Conservation (phyloP, 1,284 basidiomycete species). For the Fomitiporia mediterranea region DNA sequence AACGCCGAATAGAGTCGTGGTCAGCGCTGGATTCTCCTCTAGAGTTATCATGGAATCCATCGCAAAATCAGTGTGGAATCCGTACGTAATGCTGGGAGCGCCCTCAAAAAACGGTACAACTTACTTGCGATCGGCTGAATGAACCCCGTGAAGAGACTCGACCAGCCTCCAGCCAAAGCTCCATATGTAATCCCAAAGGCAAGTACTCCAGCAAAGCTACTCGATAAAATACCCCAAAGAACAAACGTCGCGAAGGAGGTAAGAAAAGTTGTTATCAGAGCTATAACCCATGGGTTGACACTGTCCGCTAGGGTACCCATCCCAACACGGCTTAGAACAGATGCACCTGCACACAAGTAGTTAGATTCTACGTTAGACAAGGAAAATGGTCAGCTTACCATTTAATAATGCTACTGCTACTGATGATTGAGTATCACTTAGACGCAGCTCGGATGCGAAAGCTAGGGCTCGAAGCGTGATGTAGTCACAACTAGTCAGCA, state of each 20-base stretch:
- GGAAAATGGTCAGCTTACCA: constrained; percentile 25
- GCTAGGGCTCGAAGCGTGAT: constrained; percentile 23
- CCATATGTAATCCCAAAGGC: constrained; percentile 35
- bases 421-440: constrained; percentile 27
- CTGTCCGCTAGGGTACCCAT: constrained; percentile 36
- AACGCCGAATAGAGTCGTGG: constrained; percentile 35
- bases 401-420: constrained; percentile 29
- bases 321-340: constrained; percentile 31
- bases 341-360: constrained; percentile 24
- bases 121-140: constrained; percentile 30
- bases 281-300: constrained; percentile 34
- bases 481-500: not conserved
- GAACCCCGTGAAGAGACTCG: constrained; percentile 33
- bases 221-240: constrained; percentile 37
- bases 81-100: not conserved
- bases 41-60: not conserved
- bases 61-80: not conserved
- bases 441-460: constrained; percentile 30
- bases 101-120: constrained; percentile 10
- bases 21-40: constrained; percentile 35
- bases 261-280: constrained; percentile 27
- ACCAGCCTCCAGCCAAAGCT: constrained; percentile 35
- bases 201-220: constrained; percentile 32
- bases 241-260: constrained; percentile 34
- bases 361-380: not conserved